Evolutionary conservation across 2,329 filamentous ascomycete species (phyloP), one percentile per base, ranked within the genome.

Genomic region (Zymoseptoria brevis): DNA sequence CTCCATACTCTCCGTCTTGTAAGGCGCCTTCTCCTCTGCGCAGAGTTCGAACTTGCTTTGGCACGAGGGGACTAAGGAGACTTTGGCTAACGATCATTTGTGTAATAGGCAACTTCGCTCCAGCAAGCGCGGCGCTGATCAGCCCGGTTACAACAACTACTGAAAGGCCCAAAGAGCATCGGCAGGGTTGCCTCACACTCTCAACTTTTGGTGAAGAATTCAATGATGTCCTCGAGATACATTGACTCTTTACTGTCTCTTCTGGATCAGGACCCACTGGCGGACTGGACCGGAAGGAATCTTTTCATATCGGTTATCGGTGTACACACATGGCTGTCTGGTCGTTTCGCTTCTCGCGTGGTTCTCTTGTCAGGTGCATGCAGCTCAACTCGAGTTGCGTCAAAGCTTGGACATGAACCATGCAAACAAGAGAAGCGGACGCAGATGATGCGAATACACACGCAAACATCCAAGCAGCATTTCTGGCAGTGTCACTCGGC

Each of bases 11-110:
- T 62, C 64, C 68, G 64, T 72, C 68, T 89, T 87, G 88, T 90
- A 92, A 93, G 89, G 87, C 88, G 87, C 83, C 83, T 82, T 86
- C 83, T 87, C 87, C 85, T 88, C 86, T 87, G 85, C 86, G 87
- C 35, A 45, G 35, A 45, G 35, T 89, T 86, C 87, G 66, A 83
- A 84, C 62, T 62, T 89, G 85, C 87, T 85, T 89, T 82, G 83
- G 83, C 85, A 82, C 81, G 79, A 76, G 80, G 84, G 88, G 81
- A 79, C 80, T 76, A 68, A 71, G 75, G 72, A 76, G 65, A 71
- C 67, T 69, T 72, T 73, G 74, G 75, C 77, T 79, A 75, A 79
- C 73, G 64, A 71, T 50, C 22, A 67, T 67, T 72, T 70, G 66
- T 67, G 64, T 66, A 68, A 71, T 73, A 80, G 78, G 77, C 76